Base-by-base conservation (phyloP, 228 moss, liverwort and hornwort genomes). In the Sphagnum magellanicum region DNA sequence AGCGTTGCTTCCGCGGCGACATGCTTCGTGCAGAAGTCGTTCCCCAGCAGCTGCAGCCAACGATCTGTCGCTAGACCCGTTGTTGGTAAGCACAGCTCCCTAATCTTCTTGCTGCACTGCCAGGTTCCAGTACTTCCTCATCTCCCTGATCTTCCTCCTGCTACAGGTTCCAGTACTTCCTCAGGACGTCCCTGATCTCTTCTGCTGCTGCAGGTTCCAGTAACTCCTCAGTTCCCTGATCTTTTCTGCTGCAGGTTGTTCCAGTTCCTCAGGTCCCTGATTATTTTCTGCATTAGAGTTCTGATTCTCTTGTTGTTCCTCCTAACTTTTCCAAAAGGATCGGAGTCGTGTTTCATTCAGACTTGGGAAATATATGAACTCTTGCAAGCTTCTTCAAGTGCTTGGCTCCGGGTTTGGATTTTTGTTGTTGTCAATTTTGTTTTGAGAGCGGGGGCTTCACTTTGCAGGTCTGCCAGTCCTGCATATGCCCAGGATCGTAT, bases 401-500 rank as follows among this genome's bases (percentile, higher is more conserved):
- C 1, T 12, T 12, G 9, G 12, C 8, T 55, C 55, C 12, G 55
- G 32, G 32, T 32, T 32, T 32, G 32, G 32, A 32, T 32, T 32
- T 55, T 8, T 55, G 9, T 8, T 8, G 55, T 55, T 8, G 9
- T 8, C 55, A 55, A 55, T 55, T 12, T 55, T 55, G 55, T 55
- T 8, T 55, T 55, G 55, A 55, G 12, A 12, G 8, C 32, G 32
- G 32, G 32, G 32, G 32, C 32, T 32, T 32, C 32, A 32, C 32
- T 48, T 49, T 61, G n/a, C 85, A 88, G 91, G 91, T 51, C 72
- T 91, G 46, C 88, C 88, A n/a, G 73, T 75, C 0, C 67, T 91
- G 65, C 55, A 55, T 8, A 55, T 1, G 77, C 32, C 32, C 32
- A 82, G 84, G 73, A 17, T 91, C 59, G 86, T 89, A 10, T 89